A percentile compares a stretch with the other conserved stretches of the same genome.
These are phyloP conservation scores for Ephemerocybe angulata DNA, from an alignment of 768 basidiomycete species.

Conservation along the genomic window DNA sequence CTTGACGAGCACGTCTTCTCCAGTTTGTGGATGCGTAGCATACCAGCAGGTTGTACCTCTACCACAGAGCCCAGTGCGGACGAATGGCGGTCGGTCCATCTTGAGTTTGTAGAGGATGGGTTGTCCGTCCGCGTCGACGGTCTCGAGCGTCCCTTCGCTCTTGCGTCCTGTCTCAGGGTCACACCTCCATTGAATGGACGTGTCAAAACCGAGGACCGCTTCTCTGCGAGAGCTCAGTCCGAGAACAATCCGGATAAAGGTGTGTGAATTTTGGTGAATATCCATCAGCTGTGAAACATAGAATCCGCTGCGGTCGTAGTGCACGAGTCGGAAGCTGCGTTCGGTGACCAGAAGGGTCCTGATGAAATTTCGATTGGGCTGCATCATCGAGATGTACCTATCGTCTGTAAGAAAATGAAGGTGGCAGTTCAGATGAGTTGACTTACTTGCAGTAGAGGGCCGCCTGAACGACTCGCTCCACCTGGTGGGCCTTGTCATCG, in stretches of 20 bases:
- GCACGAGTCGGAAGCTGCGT: background rate
- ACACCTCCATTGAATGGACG: background rate
- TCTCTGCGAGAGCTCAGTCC: background rate
- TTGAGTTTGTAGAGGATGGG: background rate
- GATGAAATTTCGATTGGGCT: background rate
- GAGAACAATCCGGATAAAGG: background rate
- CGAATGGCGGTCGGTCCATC: background rate
- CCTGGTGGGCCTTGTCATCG: no score
- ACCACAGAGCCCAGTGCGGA: background rate
- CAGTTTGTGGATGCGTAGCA: background rate
- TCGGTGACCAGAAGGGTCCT: background rate
- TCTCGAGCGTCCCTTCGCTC: background rate
- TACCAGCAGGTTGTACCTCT: background rate
- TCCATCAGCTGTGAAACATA: background rate
- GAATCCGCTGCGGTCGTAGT: background rate
- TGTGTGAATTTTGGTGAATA: background rate
- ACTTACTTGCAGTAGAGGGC: no score
- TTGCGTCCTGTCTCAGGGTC: background rate
- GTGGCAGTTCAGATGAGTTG: no score
- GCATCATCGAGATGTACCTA: no score
- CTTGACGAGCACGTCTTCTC: background rate
- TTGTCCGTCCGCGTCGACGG: background rate
- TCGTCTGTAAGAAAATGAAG: no score
- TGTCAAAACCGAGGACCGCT: background rate
- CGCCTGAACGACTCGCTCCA: no score